Conservation (phyloP, 805 yeast genomes). For the Yamadazyma olivae region DNA sequence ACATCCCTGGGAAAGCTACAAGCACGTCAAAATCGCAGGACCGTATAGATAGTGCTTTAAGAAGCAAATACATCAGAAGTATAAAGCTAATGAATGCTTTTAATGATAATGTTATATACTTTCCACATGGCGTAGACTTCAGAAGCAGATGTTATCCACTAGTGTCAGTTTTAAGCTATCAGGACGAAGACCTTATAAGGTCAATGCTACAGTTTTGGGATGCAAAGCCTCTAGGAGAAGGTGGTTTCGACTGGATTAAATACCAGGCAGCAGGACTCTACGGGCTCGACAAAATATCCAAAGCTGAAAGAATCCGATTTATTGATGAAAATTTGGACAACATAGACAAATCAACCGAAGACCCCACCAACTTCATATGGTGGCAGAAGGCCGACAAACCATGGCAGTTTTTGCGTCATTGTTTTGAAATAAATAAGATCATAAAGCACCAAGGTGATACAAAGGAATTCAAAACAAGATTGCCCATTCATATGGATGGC, state of each 20-base stretch:
- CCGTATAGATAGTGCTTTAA: background rate
- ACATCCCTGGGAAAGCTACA: constrained; percentile 27
- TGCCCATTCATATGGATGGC: constrained; percentile 48
- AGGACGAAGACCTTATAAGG: constrained; percentile 33
- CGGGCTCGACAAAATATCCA: constrained; percentile 25
- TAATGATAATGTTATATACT: constrained; percentile 24
- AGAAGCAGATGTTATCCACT: constrained; percentile 41
- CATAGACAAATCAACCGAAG: constrained; percentile 24
- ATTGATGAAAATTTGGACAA: constrained; percentile 18
- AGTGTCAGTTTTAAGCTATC: constrained; percentile 31
- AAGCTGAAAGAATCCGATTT: constrained; percentile 24
- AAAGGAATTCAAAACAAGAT: constrained; percentile 21
- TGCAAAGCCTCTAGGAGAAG: constrained; percentile 29
- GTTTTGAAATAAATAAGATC: constrained; percentile 27
- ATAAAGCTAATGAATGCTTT: constrained; percentile 22
- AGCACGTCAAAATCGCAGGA: too few relatives aligned
- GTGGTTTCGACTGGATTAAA: constrained; percentile 36
- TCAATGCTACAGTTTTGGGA: constrained; percentile 37
- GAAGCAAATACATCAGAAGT: constrained; percentile 19
- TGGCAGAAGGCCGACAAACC: constrained; percentile 38
- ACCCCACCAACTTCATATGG: constrained; percentile 30
- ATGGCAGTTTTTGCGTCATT: constrained; percentile 36
- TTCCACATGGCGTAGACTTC: constrained; percentile 39
- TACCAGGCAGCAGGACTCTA: constrained; percentile 36
- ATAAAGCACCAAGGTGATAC: constrained; percentile 13